Evolutionary conservation across 2,329 filamentous ascomycete genomes (phyloP), one percentile per base, ranked within the genome.

Genomic region (Pseudogymnoascus sp.): DNA sequence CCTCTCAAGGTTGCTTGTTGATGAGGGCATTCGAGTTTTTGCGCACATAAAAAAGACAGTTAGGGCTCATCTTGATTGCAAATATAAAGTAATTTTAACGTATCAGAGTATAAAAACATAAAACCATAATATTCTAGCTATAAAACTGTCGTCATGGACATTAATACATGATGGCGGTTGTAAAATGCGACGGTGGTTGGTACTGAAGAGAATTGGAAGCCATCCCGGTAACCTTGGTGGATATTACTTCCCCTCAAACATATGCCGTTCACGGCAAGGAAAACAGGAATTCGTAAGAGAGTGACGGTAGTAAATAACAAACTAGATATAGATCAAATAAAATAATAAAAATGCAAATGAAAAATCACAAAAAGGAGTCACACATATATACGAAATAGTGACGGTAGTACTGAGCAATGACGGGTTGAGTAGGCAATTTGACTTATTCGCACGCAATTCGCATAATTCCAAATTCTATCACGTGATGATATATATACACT

Each of bases 11-110:
- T 30, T 50, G 43, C 43, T 50, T 7, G n/a, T 41, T 20, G 22
- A 50, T 50, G 43, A 30, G 25, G 43, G 43, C 14, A 50, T 50
- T 47, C 43, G 43, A 54, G 43, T 54, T 54, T 54, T 25, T n/a
- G 43, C 43, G 30, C 43, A 54, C 18, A 54, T n/a, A 30, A 25
- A 43, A 22, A 54, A 25, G 43, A 14, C 25, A 25, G 6, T 54
- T 54, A 54, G 43, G 25, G 43, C 43, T 54, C n/a, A 18, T 54
- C 11, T 54, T 30, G 22, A 50, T 16, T 14, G 22, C 1, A 47
- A 3, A 28, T 43, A 16, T 47, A 47, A 28, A 47, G n/a, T 14
- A n/a, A 47, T 28, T n/a, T 47, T n/a, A 28, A 47, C 1, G 7
- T 8, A 47, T 28, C 9, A 47, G 28, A 8, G 22, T 9, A 54